Percentiles rank a stretch among this genome's conserved stretches.
These are phyloP conservation scores for Conticribra weissflogii DNA, from an alignment of 108 stramenopile genomes.

Conservation along the genomic window DNA sequence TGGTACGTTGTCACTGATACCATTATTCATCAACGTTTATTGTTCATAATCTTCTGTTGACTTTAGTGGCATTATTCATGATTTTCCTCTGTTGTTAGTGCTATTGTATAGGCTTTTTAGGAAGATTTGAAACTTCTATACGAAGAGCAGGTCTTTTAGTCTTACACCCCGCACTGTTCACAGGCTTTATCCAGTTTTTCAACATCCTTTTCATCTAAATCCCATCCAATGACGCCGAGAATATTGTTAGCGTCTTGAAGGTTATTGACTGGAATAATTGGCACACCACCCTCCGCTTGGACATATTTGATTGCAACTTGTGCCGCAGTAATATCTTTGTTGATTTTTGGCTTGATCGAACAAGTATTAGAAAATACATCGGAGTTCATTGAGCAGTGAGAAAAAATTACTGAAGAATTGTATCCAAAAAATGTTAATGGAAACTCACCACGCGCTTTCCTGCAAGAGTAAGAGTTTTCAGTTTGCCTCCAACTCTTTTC, in stretches of 20 bases:
- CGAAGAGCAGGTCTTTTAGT: not conserved
- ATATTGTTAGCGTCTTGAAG: slow-evolving; percentile 74
- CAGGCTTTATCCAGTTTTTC: slow-evolving; percentile 74
- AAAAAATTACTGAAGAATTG: not conserved
- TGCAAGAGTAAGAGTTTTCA: slow-evolving; percentile 44
- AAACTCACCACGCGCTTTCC: slow-evolving; percentile 21
- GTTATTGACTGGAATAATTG: slow-evolving; percentile 74
- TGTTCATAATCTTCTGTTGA: too few species aligned
- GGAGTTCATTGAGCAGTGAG: not conserved
- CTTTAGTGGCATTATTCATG: too few species aligned
- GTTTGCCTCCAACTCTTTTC: slow-evolving; percentile 52
- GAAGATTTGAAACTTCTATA: too few species aligned
- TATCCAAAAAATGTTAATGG: not conserved
- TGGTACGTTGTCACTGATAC: too few species aligned
- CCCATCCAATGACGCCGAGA: slow-evolving; percentile 84
- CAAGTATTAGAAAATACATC: not conserved
- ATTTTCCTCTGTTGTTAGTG: too few species aligned
- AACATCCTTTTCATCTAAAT: slow-evolving; percentile 80
- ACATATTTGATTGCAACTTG: slow-evolving; percentile 90
- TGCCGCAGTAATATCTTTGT: slow-evolving; percentile 77
- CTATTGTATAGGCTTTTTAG: too few species aligned
- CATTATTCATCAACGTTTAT: too few species aligned
- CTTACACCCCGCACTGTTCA: slow-evolving; percentile 40
- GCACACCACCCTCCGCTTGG: slow-evolving; percentile 85
- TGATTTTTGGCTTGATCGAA: slow-evolving; percentile 64